Evolutionary conservation across 208 protist species (phyloP).

Genomic region (Wallacemonas sp.): DNA sequence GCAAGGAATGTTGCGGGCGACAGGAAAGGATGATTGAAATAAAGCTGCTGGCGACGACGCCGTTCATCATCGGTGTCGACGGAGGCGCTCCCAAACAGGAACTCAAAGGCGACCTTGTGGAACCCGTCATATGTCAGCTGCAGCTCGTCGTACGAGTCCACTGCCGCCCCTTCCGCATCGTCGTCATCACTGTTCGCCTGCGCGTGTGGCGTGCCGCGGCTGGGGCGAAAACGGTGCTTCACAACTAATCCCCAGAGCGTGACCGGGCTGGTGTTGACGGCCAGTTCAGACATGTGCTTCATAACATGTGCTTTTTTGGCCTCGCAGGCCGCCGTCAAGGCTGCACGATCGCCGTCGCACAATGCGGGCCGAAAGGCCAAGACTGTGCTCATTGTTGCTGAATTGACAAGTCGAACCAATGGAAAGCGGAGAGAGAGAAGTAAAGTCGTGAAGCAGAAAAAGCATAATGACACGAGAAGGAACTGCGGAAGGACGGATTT

Average conservation of each 20-base stretch:
- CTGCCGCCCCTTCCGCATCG: not conserved
- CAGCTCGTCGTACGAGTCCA: constrained; percentile 68
- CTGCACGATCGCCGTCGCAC: constrained; percentile 12
- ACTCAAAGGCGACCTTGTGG: constrained; percentile 63
- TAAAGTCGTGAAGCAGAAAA: not conserved
- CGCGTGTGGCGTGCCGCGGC: too few relatives aligned
- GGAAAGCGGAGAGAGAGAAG: constrained; percentile 5
- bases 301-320: constrained; percentile 54
- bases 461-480: too few relatives aligned
- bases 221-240: constrained; percentile 43
- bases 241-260: constrained; percentile 75
- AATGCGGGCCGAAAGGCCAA: constrained; percentile 17
- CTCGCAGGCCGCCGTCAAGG: constrained; percentile 35
- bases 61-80: constrained; percentile 40
- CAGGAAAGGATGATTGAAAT: constrained; percentile 87
- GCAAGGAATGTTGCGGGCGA: constrained; percentile 78
- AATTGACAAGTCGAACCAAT: not conserved
- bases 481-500: too few relatives aligned
- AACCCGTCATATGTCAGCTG: constrained; percentile 71
- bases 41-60: constrained; percentile 39
- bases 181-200: not conserved
- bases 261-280: constrained; percentile 67
- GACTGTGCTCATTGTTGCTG: not conserved
- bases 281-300: constrained; percentile 39
- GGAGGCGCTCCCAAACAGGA: constrained; percentile 59